Evolutionary conservation across 805 yeast species (phyloP).

Genomic region (Tanozyma kutaoensis): DNA sequence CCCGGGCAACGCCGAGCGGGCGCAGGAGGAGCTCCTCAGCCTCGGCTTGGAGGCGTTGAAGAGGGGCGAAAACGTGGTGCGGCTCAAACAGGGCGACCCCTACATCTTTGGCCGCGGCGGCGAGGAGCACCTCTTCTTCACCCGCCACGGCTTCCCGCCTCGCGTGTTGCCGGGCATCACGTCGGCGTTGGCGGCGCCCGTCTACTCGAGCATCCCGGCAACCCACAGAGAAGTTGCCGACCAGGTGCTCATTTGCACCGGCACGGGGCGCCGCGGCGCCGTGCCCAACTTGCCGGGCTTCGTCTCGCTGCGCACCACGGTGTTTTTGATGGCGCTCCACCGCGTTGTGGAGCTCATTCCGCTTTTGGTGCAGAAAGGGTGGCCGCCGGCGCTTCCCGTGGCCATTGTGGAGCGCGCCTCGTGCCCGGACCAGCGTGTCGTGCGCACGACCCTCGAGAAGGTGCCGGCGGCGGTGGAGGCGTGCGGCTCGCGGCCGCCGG

Average conservation of each 20-base stretch:
- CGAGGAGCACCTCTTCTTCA: constrained; percentile 69
- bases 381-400: constrained; percentile 67
- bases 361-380: constrained; percentile 28
- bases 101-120: constrained; percentile 95
- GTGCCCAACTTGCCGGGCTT: constrained; percentile 69
- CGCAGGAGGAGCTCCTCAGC: constrained; percentile 73
- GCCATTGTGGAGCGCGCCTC: constrained; percentile 86
- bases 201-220: constrained; percentile 71
- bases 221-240: constrained; percentile 89
- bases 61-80: constrained; percentile 65
- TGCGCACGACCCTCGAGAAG: constrained; percentile 55
- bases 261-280: constrained; percentile 83
- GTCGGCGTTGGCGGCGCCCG: constrained; percentile 82
- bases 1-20: constrained; percentile 93
- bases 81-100: constrained; percentile 95
- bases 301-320: constrained; percentile 61
- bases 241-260: constrained; percentile 87
- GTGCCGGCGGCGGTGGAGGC: constrained; percentile 63
- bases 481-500: constrained; percentile 87
- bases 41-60: constrained; percentile 54
- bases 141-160: constrained; percentile 55
- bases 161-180: constrained; percentile 78
- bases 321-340: constrained; percentile 84
- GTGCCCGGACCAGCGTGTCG: constrained; percentile 83
- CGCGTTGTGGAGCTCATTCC: constrained; percentile 48